Conservation (phyloP, 257 asterid genomes). For the Nicotiana knightiana region DNA sequence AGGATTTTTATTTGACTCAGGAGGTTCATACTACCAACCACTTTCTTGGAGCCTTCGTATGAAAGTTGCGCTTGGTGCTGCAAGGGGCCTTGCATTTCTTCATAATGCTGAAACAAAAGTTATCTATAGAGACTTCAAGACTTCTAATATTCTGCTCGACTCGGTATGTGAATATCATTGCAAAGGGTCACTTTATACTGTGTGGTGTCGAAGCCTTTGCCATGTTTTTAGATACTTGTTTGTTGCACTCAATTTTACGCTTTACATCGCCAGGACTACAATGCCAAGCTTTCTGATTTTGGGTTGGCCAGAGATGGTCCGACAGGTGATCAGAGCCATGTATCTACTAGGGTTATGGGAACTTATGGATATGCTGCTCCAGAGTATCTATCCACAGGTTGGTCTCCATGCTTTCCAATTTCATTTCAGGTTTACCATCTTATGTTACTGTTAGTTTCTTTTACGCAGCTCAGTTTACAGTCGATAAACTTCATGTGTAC, state of each 20-base stretch:
- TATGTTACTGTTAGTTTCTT: background rate
- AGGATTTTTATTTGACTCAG: slow-evolving; percentile 24
- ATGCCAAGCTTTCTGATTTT: slow-evolving; percentile 69
- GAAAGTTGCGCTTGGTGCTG: slow-evolving; percentile 72
- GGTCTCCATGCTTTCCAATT: background rate
- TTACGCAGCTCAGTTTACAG: background rate
- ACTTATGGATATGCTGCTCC: slow-evolving; percentile 74
- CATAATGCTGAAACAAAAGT: slow-evolving; percentile 60
- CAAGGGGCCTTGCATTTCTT: slow-evolving; percentile 74
- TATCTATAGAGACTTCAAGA: slow-evolving; percentile 73
- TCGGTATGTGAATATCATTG: slow-evolving; percentile 34
- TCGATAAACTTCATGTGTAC: background rate
- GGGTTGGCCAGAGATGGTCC: slow-evolving; percentile 83
- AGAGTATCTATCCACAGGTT: slow-evolving; percentile 63
- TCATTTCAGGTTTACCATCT: background rate
- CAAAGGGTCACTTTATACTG: background rate
- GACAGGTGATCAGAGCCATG: slow-evolving; percentile 62
- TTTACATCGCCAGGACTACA: slow-evolving; percentile 42
- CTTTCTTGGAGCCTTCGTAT: slow-evolving; percentile 70
- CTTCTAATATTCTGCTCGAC: slow-evolving; percentile 71
- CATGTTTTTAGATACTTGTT: background rate
- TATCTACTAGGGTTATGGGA: slow-evolving; percentile 68
- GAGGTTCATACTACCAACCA: slow-evolving; percentile 67
- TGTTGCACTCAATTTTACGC: background rate
- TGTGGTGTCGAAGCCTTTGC: background rate